Conservation (phyloP, 495 filamentous ascomycete species). For the Cryomyces antarcticus region DNA sequence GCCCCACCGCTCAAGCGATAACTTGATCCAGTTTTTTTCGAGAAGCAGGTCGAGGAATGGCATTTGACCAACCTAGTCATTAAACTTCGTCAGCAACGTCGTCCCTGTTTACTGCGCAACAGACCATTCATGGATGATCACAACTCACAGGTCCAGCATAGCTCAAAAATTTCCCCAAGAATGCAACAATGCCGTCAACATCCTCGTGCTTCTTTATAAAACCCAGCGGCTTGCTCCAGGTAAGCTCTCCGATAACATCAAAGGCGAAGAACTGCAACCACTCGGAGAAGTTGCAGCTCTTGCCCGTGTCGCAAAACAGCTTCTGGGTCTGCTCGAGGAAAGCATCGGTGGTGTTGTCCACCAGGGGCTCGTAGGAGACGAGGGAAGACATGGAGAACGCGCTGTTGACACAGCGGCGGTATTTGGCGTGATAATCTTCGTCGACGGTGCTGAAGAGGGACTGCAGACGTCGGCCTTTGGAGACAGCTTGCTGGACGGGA, state of each 20-base stretch:
- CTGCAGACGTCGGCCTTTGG: constrained; percentile 40
- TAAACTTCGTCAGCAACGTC: constrained; percentile 12
- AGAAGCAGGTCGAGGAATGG: constrained; percentile 29
- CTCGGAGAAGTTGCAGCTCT: constrained; percentile 39
- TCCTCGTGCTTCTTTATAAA: constrained; percentile 21
- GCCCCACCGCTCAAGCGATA: constrained; percentile 18
- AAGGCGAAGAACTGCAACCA: constrained; percentile 72
- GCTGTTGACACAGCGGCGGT: constrained; percentile 46
- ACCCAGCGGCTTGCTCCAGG: constrained; percentile 20
- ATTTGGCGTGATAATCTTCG: constrained; percentile 50
- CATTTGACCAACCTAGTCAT: constrained; percentile 25
- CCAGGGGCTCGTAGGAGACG: constrained; percentile 53
- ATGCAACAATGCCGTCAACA: constrained; percentile 21
- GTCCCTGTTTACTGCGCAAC: neutral
- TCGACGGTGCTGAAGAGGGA: constrained; percentile 66
- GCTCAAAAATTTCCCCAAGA: constrained; percentile 23
- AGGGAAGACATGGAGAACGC: constrained; percentile 57
- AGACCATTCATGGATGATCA: neutral
- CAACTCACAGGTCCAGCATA: constrained; percentile 23
- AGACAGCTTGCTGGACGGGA: constrained; percentile 42
- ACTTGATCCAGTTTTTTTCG: constrained; percentile 28
- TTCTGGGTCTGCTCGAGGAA: constrained; percentile 42
- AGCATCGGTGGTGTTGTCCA: constrained; percentile 41
- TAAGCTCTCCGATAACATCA: constrained; percentile 42
- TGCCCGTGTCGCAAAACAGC: constrained; percentile 30